phyloP scores from a whole-genome alignment of 2,329 filamentous ascomycete genomes.

The Alternaria sp. region DNA sequence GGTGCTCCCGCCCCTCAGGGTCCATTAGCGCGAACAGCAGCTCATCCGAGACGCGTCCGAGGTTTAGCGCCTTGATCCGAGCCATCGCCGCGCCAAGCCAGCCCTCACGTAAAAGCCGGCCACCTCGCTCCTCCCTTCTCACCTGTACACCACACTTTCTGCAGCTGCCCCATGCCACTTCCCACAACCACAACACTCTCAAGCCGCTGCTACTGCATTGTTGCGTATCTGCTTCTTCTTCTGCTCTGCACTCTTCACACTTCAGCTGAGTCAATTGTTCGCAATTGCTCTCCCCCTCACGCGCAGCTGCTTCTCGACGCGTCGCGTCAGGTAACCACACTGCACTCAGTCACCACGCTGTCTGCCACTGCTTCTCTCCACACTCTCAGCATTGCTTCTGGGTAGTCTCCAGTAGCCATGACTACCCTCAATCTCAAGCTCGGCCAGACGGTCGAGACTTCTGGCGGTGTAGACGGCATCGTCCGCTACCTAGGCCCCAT shows the following conservation, averaged over 20 bases:
- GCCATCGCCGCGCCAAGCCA: slow-evolving; percentile 7
- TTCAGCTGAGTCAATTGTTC: slow-evolving; percentile 12
- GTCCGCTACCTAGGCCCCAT: slow-evolving; percentile 84
- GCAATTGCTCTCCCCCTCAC: slow-evolving; percentile 4
- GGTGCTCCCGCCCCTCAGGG: background rate
- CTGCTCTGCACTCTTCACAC: slow-evolving; percentile 8
- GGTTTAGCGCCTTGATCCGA: background rate
- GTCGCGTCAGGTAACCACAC: slow-evolving; percentile 10
- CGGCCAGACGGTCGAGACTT: slow-evolving; percentile 80
- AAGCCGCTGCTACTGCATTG: slow-evolving; percentile 1
- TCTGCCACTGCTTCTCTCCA: slow-evolving; percentile 1
- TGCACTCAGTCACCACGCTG: background rate
- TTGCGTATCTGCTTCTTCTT: slow-evolving; percentile 7
- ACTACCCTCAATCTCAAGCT: slow-evolving; percentile 37
- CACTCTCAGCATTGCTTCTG: background rate
- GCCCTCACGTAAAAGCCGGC: background rate
- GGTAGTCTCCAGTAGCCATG: slow-evolving; percentile 25
- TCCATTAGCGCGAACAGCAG: slow-evolving; percentile 1
- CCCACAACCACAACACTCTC: slow-evolving; percentile 1
- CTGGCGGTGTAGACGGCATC: slow-evolving; percentile 76
- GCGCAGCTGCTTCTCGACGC: slow-evolving; percentile 16
- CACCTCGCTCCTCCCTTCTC: slow-evolving; percentile 4
- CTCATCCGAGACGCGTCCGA: slow-evolving; percentile 7
- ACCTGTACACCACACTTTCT: slow-evolving; percentile 7
- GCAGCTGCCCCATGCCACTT: slow-evolving; percentile 7